Percentiles rank a stretch among this genome's conserved stretches.
Conservation (phyloP, 306 rosid species). For the Ochetophila trinervis region DNA sequence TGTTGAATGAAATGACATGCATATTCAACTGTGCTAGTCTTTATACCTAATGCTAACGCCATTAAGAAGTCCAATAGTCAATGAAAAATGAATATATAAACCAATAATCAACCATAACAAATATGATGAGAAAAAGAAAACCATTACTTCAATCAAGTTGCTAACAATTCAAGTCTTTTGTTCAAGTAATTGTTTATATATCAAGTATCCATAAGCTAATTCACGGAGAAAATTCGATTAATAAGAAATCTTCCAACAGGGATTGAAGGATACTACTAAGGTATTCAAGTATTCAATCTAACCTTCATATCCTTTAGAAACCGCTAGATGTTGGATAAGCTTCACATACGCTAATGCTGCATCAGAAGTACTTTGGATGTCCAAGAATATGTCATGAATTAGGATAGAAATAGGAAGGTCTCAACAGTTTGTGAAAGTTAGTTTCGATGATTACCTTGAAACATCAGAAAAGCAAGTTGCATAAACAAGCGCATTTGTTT, state of each 20-base stretch:
- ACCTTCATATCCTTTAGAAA: constrained; percentile 89
- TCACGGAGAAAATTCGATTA: too few relatives aligned
- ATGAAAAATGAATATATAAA: neutral
- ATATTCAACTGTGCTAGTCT: neutral
- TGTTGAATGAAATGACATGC: too few relatives aligned
- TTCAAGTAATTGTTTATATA: neutral
- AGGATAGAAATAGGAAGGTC: constrained; percentile 15
- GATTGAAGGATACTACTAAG: neutral
- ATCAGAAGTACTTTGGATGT: constrained; percentile 75
- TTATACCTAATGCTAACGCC: neutral
- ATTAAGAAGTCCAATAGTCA: neutral
- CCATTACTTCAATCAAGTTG: neutral
- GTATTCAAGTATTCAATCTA: constrained; percentile 34
- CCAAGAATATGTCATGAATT: constrained; percentile 17
- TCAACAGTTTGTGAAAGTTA: constrained; percentile 20
- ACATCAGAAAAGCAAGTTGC: constrained; percentile 94
- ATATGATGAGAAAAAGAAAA: neutral
- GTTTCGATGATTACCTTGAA: constrained; percentile 63
- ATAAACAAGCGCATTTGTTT: constrained; percentile 75
- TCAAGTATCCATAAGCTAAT: constrained; percentile 5
- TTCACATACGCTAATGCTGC: constrained; percentile 81
- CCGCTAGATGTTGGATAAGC: constrained; percentile 92
- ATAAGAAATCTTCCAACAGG: neutral
- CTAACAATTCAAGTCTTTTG: neutral
- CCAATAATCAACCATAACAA: neutral